Base-by-base conservation (phyloP, 2,329 filamentous ascomycete species). In the Phaeoacremonium minimum region DNA sequence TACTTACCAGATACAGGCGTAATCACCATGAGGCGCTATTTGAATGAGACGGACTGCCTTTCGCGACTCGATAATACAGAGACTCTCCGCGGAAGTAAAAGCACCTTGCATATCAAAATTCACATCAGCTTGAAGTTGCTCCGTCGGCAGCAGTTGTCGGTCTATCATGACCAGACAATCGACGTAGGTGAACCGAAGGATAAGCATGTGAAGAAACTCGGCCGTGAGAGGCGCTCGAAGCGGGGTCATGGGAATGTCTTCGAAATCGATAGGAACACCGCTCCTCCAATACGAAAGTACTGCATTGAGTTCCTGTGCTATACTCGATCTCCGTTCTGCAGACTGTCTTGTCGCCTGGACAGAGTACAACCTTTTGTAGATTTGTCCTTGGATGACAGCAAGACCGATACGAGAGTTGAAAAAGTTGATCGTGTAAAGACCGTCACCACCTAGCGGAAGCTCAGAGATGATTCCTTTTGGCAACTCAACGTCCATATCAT, bases 401-500 rank as follows among this genome's bases (percentile, higher is more conserved):
- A 36, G 34, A 11, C 16, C 34, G 11, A 36, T 36, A 3, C 34
- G 34, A 18, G 34, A 17, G 14, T 36, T 29, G 18, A 36, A 36
- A 18, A 36, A 30, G n/a, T 15, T 36, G 5, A 36, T 20, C 7
- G 18, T 36, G 13, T 14, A 18, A 6, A 6, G n/a, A 9, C n/a
- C 15, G 14, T 22, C 14, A 14, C 18, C 6, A 13, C 28, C 20
- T 6, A 22, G 13, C 1, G 18, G n/a, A 45, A 17, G 40, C 28
- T 32, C 42, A 32, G 32, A 45, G 29, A 14, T 39, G 41, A 18
- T 36, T 30, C 32, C 46, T 32, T 39, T 50, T 44, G 20, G 48
- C 43, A 55, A 47, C 17, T 38, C 36, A 4, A 19, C 31, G 14
- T 38, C 36, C 36, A 38, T 34, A 34, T 66, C 61, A 32, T 65